A percentile compares a stretch with the other conserved stretches of the same genome.
Evolutionary conservation across 139 green algal species (phyloP).

Genomic region (Parachlorella kessleri): DNA sequence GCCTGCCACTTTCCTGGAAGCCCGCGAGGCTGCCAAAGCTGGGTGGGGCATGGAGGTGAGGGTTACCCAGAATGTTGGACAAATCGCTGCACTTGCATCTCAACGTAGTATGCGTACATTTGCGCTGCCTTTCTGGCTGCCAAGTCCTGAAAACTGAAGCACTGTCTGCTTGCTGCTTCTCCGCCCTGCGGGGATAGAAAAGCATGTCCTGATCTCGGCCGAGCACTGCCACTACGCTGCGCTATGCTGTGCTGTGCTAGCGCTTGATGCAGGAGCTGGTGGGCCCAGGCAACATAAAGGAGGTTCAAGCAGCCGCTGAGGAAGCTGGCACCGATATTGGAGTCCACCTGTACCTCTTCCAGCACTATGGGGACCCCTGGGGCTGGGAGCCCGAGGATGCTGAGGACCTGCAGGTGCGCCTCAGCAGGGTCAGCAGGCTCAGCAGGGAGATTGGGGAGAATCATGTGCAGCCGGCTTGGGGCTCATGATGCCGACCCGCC

Average conservation of each 20-base stretch:
- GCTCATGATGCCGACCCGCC: too few species aligned
- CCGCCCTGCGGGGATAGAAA: too few species aligned
- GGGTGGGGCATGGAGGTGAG: constrained; percentile 10
- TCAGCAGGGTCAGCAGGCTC: too few species aligned
- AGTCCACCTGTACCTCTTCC: constrained; percentile 6
- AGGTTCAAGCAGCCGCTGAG: neutral
- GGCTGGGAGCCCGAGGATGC: neutral
- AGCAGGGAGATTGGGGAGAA: too few species aligned
- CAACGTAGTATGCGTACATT: too few species aligned
- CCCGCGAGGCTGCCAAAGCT: neutral
- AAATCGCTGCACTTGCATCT: too few species aligned
- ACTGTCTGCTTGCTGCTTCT: too few species aligned
- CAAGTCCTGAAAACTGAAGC: neutral
- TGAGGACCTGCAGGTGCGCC: too few species aligned
- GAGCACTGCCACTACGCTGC: too few species aligned
- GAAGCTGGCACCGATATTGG: neutral
- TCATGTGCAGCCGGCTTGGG: too few species aligned
- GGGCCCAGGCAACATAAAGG: neutral
- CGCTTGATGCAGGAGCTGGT: constrained; percentile 10
- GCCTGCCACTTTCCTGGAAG: neutral
- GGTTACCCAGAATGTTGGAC: neutral
- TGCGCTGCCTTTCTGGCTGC: neutral
- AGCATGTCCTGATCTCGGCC: too few species aligned
- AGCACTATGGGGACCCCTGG: neutral
- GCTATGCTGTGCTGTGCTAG: too few species aligned